Percentiles rank a stretch among this genome's conserved stretches.
These are phyloP conservation scores for Neonectria punicea DNA, from an alignment of 2,329 filamentous ascomycete genomes.

Conservation along the genomic window DNA sequence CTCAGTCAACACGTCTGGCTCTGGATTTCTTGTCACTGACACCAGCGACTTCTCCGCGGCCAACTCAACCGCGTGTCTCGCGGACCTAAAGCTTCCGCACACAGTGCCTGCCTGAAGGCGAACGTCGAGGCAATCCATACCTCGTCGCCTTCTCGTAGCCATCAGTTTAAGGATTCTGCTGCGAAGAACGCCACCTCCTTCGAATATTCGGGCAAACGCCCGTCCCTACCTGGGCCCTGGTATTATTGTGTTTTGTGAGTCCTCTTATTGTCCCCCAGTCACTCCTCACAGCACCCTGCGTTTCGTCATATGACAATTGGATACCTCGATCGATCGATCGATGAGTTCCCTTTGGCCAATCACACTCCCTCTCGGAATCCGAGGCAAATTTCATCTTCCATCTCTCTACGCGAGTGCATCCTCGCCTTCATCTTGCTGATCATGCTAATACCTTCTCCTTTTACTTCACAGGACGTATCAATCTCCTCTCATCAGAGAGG, in stretches of 20 bases:
- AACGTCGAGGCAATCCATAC: neutral
- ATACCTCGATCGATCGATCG: constrained; percentile 49
- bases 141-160: neutral
- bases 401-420: neutral
- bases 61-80: neutral
- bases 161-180: neutral
- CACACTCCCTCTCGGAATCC: constrained; percentile 15
- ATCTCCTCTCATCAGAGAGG: neutral
- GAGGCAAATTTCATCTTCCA: constrained; percentile 22
- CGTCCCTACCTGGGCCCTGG: neutral
- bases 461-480: neutral
- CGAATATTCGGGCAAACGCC: too few relatives aligned
- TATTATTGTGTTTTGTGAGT: constrained; percentile 26
- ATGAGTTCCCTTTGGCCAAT: constrained; percentile 39
- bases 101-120: neutral
- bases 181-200: neutral
- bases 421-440: constrained; percentile 2
- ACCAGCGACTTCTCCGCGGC: neutral
- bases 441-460: constrained; percentile 25
- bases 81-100: neutral
- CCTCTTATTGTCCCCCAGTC: constrained; percentile 16
- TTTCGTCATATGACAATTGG: constrained; percentile 41
- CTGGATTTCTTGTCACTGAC: neutral
- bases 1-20: neutral
- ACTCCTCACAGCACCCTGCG: constrained; percentile 21